Conservation (phyloP, 805 yeast genomes). For the Monosporozyma yasuniensis region DNA sequence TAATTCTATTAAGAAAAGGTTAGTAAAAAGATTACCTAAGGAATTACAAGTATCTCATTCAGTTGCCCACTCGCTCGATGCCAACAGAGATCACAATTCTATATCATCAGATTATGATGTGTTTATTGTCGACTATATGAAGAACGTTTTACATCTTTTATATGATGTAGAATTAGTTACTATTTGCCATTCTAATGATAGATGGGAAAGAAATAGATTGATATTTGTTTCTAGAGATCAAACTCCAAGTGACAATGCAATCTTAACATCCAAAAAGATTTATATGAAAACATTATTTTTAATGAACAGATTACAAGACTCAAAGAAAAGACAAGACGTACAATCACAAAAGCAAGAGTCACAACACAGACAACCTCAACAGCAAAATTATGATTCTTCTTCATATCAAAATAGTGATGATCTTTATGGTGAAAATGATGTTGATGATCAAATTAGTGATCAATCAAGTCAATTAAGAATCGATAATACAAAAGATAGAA, state of each 20-base stretch:
- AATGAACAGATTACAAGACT: neutral
- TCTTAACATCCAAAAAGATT: constrained; percentile 45
- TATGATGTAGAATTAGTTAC: constrained; percentile 77
- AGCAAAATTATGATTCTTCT: neutral
- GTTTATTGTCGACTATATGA: constrained; percentile 43
- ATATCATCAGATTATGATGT: constrained; percentile 40
- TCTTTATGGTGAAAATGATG: neutral
- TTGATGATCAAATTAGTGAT: neutral
- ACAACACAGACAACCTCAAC: neutral
- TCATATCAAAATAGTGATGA: neutral
- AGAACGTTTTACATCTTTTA: constrained; percentile 37
- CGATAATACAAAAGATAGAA: constrained; percentile 23
- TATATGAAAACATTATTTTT: constrained; percentile 18
- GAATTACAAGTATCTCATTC: constrained; percentile 17
- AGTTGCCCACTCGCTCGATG: constrained; percentile 4
- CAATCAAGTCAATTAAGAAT: constrained; percentile 8
- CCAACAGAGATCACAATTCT: neutral
- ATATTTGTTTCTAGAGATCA: constrained; percentile 59
- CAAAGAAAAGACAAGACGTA: neutral
- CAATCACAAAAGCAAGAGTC: neutral
- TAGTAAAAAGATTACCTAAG: constrained; percentile 43
- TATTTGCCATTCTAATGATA: constrained; percentile 66
- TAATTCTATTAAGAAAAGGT: constrained; percentile 62
- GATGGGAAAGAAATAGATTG: constrained; percentile 58
- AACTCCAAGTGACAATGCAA: constrained; percentile 53